Evolutionary conservation across 441 rosid species (phyloP).

Genomic region (Gossypium schwendimanii): DNA sequence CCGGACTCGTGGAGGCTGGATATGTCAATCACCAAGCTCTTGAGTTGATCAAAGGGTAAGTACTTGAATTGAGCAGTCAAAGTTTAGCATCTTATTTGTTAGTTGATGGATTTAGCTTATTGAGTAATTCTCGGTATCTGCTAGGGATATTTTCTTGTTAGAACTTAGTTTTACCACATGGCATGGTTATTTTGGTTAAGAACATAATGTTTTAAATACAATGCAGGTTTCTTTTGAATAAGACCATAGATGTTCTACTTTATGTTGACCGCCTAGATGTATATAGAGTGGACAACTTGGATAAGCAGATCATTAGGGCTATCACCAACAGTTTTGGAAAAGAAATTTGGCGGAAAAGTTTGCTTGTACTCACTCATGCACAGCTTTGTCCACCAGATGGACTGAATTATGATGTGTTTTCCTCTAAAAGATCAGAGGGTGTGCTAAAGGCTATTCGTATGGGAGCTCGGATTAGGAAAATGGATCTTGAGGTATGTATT

Average conservation of each 20-base stretch:
- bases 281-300: slow-evolving; percentile 92
- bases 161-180: neutral
- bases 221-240: slow-evolving; percentile 79
- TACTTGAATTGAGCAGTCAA: slow-evolving; percentile 7
- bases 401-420: slow-evolving; percentile 54
- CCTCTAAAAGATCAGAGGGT: slow-evolving; percentile 65
- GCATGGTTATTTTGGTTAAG: neutral
- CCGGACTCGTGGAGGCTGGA: slow-evolving; percentile 94
- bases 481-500: slow-evolving; percentile 35
- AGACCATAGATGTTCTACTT: slow-evolving; percentile 74
- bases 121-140: neutral
- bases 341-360: slow-evolving; percentile 69
- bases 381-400: slow-evolving; percentile 85
- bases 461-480: slow-evolving; percentile 56
- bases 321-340: slow-evolving; percentile 75
- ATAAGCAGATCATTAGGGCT: slow-evolving; percentile 67
- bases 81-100: neutral
- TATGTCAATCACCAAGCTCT: slow-evolving; percentile 85
- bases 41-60: slow-evolving; percentile 74
- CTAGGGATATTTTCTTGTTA: neutral
- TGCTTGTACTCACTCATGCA: slow-evolving; percentile 86
- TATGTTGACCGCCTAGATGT: slow-evolving; percentile 89
- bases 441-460: slow-evolving; percentile 47
- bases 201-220: neutral
- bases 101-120: neutral